A percentile compares a stretch with the other conserved stretches of the same genome.
phyloP scores from a whole-genome alignment of 2,329 filamentous ascomycete species.

The Blumeria hordei region DNA sequence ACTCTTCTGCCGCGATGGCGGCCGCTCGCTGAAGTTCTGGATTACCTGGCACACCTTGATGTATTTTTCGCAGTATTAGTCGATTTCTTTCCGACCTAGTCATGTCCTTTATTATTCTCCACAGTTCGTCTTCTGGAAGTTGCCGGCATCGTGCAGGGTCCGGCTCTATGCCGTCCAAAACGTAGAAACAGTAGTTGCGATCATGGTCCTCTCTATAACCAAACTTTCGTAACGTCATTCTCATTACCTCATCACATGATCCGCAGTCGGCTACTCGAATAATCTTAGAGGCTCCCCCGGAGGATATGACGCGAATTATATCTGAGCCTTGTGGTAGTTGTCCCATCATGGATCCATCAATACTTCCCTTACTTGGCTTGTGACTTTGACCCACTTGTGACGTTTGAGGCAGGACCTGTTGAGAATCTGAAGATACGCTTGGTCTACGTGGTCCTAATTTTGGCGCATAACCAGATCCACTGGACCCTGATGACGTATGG shows the following conservation, averaged over 20 bases:
- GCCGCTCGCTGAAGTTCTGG: slow-evolving; percentile 73
- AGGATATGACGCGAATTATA: slow-evolving; percentile 81
- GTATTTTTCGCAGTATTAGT: slow-evolving; percentile 78
- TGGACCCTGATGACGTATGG: slow-evolving; percentile 26
- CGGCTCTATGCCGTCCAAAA: slow-evolving; percentile 64
- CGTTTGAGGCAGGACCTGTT: slow-evolving; percentile 21
- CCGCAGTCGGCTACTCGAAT: slow-evolving; percentile 82
- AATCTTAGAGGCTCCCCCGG: slow-evolving; percentile 74
- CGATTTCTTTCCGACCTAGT: slow-evolving; percentile 70
- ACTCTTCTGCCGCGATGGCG: slow-evolving; percentile 73
- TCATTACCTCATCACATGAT: slow-evolving; percentile 78
- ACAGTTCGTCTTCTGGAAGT: slow-evolving; percentile 66
- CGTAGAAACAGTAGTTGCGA: slow-evolving; percentile 91
- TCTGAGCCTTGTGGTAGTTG: slow-evolving; percentile 67
- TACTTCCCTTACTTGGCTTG: slow-evolving; percentile 56
- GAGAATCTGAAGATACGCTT: slow-evolving; percentile 34
- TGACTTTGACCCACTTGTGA: slow-evolving; percentile 42
- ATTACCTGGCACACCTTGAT: slow-evolving; percentile 67
- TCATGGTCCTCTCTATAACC: slow-evolving; percentile 73
- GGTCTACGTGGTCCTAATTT: slow-evolving; percentile 25
- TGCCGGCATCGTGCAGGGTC: slow-evolving; percentile 61
- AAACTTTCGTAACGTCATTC: slow-evolving; percentile 71
- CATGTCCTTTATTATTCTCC: slow-evolving; percentile 73
- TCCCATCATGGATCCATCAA: slow-evolving; percentile 70
- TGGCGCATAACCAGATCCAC: slow-evolving; percentile 25